These are phyloP conservation scores for Globisporangium nagaii DNA, from an alignment of 352 stramenopile genomes.

Conservation along the genomic window DNA sequence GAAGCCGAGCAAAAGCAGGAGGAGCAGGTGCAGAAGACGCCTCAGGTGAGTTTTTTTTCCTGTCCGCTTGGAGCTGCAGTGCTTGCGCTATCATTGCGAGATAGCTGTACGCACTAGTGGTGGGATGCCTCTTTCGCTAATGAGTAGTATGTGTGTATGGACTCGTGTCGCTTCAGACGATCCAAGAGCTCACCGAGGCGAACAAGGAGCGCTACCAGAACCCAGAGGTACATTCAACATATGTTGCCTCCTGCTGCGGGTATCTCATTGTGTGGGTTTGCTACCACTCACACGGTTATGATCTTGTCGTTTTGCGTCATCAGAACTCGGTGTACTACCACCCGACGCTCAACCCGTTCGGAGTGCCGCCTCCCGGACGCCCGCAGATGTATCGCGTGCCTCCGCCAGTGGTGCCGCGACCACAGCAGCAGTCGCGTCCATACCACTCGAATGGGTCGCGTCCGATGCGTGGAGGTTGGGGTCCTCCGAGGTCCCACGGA, in stretches of 20 bases:
- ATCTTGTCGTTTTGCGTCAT: too few species aligned
- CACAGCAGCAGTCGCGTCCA: slow-evolving; percentile 9
- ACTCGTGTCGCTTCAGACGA: slow-evolving; percentile 42
- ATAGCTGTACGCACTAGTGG: too few species aligned
- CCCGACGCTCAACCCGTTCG: slow-evolving; percentile 73
- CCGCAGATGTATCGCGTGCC: slow-evolving; percentile 55
- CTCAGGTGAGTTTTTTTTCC: slow-evolving; percentile 26
- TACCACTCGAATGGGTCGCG: slow-evolving; percentile 8
- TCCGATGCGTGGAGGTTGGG: not conserved
- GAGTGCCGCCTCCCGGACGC: slow-evolving; percentile 52
- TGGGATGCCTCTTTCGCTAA: too few species aligned
- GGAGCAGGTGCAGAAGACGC: slow-evolving; percentile 17
- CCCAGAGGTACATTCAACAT: slow-evolving; percentile 50
- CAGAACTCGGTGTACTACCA: slow-evolving; percentile 83
- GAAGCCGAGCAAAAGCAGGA: slow-evolving; percentile 38
- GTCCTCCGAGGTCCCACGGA: slow-evolving; percentile 2
- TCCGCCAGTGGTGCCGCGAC: slow-evolving; percentile 9
- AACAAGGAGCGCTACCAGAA: slow-evolving; percentile 70
- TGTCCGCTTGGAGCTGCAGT: too few species aligned
- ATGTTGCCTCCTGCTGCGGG: not conserved
- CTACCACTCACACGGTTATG: not conserved
- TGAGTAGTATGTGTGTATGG: slow-evolving; percentile 8
- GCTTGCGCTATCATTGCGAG: too few species aligned
- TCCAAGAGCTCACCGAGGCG: slow-evolving; percentile 38
- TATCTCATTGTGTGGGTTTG: not conserved